A percentile compares a stretch with the other conserved stretches of the same genome.
Conservation (phyloP, 331 rosid genomes). For the Erythrophleum ivorense region DNA sequence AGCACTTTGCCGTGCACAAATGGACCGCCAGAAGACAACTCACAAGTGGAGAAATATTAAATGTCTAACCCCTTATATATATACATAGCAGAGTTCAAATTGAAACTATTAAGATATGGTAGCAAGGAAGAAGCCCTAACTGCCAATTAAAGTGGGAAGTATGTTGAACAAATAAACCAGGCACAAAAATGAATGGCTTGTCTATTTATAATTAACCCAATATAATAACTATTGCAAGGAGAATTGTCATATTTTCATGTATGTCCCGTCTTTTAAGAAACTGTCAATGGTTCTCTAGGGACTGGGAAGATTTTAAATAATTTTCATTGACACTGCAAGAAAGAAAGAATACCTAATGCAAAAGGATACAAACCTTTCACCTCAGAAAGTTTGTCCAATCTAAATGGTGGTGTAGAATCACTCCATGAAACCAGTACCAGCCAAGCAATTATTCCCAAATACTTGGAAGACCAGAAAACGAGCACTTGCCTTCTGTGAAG, state of each 20-base stretch:
- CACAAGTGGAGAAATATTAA: neutral
- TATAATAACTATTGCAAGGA: too few species aligned
- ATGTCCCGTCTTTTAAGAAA: neutral
- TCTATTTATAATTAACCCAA: constrained; percentile 1
- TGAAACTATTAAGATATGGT: neutral
- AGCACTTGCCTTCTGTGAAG: constrained; percentile 22
- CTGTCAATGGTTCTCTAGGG: neutral
- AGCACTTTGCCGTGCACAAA: neutral
- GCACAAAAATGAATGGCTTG: neutral
- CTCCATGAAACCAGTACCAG: neutral
- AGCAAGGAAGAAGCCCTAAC: neutral
- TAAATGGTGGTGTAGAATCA: neutral
- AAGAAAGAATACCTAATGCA: constrained; percentile 1
- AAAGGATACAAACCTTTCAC: constrained; percentile 5
- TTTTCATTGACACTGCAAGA: constrained; percentile 9
- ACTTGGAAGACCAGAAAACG: constrained; percentile 27
- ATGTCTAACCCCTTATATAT: neutral
- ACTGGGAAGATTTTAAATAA: constrained; percentile 17
- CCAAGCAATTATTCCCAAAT: neutral
- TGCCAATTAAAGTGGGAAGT: neutral
- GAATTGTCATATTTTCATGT: constrained; percentile 15
- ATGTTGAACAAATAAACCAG: neutral
- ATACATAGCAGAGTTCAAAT: constrained; percentile 7
- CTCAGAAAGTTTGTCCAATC: constrained; percentile 18
- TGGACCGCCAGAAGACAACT: neutral